Percentiles rank a stretch among this genome's conserved stretches.
phyloP scores from a whole-genome alignment of 352 stramenopile genomes.

The Pythium graminicola region DNA sequence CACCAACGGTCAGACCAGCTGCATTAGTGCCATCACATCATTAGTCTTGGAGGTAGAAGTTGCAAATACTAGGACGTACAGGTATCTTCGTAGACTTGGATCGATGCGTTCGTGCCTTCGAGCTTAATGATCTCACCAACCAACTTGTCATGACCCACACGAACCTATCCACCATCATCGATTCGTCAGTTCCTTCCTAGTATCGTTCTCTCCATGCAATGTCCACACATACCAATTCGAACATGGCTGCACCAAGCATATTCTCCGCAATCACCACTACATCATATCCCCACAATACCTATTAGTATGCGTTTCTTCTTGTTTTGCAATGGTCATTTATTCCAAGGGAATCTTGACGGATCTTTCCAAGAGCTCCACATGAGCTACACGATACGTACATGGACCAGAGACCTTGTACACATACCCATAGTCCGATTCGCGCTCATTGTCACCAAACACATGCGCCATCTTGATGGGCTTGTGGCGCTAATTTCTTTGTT shows the following conservation, averaged over 20 bases:
- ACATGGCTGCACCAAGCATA: conserved; percentile 99
- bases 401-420: conserved; percentile 99
- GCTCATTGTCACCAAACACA: conserved; percentile 83
- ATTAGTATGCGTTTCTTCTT: not conserved
- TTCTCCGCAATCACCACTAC: conserved; percentile 98
- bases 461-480: conserved; percentile 49
- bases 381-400: conserved; percentile 30
- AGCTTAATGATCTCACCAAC: conserved; percentile 99
- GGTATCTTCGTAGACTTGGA: conserved; percentile 99
- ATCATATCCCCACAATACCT: not conserved
- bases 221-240: conserved; percentile 69
- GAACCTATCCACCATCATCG: conserved; percentile 68
- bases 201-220: not conserved
- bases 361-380: not conserved
- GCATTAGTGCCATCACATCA: not conserved
- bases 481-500: conserved; percentile 5
- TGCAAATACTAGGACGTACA: conserved; percentile 30
- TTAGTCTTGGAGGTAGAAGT: not conserved
- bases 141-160: conserved; percentile 98
- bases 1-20: conserved; percentile 95
- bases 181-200: not conserved
- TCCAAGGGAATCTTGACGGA: too few relatives aligned
- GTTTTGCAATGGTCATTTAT: too few relatives aligned
- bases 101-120: conserved; percentile 98
- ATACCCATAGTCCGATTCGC: conserved; percentile 96